phyloP scores from a whole-genome alignment of 1,284 basidiomycete genomes.

The Cryptococcus sp. region DNA sequence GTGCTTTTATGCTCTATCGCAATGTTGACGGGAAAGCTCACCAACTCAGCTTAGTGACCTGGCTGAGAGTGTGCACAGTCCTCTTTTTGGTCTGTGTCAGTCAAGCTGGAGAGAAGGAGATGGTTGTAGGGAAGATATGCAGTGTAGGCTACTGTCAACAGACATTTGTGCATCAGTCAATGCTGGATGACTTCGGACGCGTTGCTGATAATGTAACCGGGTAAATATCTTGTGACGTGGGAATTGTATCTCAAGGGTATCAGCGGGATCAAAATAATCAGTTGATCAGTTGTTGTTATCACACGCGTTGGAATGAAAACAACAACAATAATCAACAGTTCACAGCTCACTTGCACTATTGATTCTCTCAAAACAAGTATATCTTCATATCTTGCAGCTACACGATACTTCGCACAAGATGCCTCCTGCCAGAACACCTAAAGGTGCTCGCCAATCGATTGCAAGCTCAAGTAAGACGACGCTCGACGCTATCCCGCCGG shows the following conservation, averaged over 20 bases:
- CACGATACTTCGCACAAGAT: background rate
- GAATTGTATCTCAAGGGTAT: background rate
- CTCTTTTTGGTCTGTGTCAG: too few species aligned
- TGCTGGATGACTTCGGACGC: too few species aligned
- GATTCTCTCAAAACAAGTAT: too few species aligned
- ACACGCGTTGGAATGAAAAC: slow-evolving; percentile 1
- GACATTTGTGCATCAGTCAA: background rate
- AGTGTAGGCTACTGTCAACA: background rate
- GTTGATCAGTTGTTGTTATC: background rate
- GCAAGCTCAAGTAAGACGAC: slow-evolving; percentile 36
- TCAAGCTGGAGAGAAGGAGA: background rate
- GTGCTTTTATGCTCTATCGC: too few species aligned
- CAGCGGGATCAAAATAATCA: background rate
- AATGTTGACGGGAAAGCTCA: too few species aligned
- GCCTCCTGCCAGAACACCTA: slow-evolving; percentile 1
- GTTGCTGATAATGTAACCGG: too few species aligned
- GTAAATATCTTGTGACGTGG: too few species aligned
- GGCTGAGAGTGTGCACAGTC: too few species aligned
- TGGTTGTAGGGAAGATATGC: background rate
- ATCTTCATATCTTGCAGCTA: too few species aligned
- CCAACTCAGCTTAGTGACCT: too few species aligned
- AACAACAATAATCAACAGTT: background rate
- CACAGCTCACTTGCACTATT: too few species aligned
- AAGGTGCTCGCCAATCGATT: slow-evolving; percentile 1
- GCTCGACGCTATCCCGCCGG: slow-evolving; percentile 30